Evolutionary conservation across 2,329 filamentous ascomycete genomes (phyloP), one percentile per base, ranked within the genome.

Genomic region (Colletotrichum scovillei): DNA sequence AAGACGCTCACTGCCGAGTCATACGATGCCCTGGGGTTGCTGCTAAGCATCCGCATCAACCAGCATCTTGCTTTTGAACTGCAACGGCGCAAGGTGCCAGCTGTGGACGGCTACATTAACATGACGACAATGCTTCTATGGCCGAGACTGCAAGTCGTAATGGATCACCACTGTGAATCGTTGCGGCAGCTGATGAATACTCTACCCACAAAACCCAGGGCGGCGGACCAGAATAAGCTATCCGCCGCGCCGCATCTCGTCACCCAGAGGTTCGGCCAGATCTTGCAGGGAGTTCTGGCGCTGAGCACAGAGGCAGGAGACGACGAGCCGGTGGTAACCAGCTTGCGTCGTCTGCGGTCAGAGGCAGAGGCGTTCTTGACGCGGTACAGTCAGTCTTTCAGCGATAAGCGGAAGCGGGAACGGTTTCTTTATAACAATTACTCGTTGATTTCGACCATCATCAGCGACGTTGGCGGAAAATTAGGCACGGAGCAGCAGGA

Each of bases 381-480:
- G 6, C 95, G 93, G 80, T 87, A 95, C 72, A 93, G 94, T 79
- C 93, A 94, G 77, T 86, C 87, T 0, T 94, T 95, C 75, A 91
- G 90, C 24, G 96, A 98, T 78, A 88, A 90, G 75, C 90, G 94
- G 80, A 97, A 97, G 84, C 88, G 93, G 76, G 93, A 96, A 77
- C 88, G 97, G 57, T 98, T 98, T 80, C 82, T 99, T 78, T 97
- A 94, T 80, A 99, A 98, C 81, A 99, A 99, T 82, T 98, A 97
- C 82, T 97, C 94, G 67, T 87, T 99, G 75, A 90, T 99, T n/a
- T 87, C 95, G 78, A 98, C 97, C 12, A 98, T 99, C 75, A 93
- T 99, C 76, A 91, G 93, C 79, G 93, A 96, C 78, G 88, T 91
- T 5, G 87, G 88, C 12, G 94, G 94, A 4, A 94, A 94, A 81